These are phyloP conservation scores for Microcyclosporella mali DNA, from an alignment of 2,329 filamentous ascomycete species.

Conservation along the genomic window DNA sequence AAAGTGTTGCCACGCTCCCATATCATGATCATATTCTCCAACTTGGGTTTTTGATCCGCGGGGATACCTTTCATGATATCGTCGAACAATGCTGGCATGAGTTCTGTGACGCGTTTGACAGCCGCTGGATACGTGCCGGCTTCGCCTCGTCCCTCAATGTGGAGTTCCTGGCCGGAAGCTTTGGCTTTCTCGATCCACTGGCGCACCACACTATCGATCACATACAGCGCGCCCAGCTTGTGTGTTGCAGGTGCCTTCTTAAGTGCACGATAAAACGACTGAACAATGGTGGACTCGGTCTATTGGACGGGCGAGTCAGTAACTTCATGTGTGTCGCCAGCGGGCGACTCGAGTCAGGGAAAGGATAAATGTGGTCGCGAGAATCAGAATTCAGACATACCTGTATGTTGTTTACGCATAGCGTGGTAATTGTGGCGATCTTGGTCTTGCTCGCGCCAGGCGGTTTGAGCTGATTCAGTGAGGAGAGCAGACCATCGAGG, in stretches of 20 bases:
- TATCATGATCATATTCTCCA: constrained; percentile 90
- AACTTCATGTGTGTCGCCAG: constrained; percentile 1
- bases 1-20: constrained; percentile 97
- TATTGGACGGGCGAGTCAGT: constrained; percentile 38
- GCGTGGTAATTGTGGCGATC: constrained; percentile 76
- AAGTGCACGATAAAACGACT: constrained; percentile 95
- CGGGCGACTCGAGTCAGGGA: background rate
- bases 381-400: constrained; percentile 45
- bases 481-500: constrained; percentile 82
- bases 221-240: constrained; percentile 98
- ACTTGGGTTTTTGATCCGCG: constrained; percentile 96
- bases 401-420: constrained; percentile 87
- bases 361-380: background rate
- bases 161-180: constrained; percentile 66
- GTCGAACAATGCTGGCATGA: constrained; percentile 90
- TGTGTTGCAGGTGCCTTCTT: constrained; percentile 90
- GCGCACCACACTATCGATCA: constrained; percentile 98
- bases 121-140: constrained; percentile 93
- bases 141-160: constrained; percentile 62
- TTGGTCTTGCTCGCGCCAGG: constrained; percentile 91
- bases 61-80: constrained; percentile 86
- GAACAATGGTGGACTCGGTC: constrained; percentile 91
- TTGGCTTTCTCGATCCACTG: constrained; percentile 97
- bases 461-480: constrained; percentile 83
- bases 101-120: constrained; percentile 91